Evolutionary conservation across 1,284 basidiomycete species (phyloP), one percentile per base, ranked within the genome.

Genomic region (Heterobasidion occidentale): DNA sequence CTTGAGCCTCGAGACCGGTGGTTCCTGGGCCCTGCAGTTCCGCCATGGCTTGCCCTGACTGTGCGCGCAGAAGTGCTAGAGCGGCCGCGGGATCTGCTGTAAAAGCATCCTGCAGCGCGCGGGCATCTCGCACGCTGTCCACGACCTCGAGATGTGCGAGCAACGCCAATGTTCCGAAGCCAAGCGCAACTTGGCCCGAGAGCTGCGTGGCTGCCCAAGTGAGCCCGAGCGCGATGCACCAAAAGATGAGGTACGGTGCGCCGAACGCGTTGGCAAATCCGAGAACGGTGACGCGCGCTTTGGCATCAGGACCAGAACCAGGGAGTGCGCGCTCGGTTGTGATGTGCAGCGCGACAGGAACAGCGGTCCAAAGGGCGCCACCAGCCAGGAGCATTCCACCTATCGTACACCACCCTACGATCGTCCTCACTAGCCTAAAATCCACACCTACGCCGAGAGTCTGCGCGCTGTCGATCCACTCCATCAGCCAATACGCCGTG

Each of bases 221-320:
- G 27, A 89, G 56, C 12, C 78, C 74, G 52, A 95, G 81, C 46
- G 78, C 71, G 34, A 90, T 76, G 17, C 80, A 76, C 76, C 88
- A 84, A 65, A 97, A 90, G 49, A 98, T 73, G 54, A 95, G 71
- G 69, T 94, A 97, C 0, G 88, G 84, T 17, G 93, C 85, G 3
- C 94, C 97, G 63, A 88, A 92, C 0, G 90, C 84, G 69, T 99
- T 98, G 0, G 90, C 90, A 65, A 90, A 97, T 0, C 96, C 94
- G 1, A 94, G 72, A 0, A 98, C 80, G 17, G 79, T 80, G 52
- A 94, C 80, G 63, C 81, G 73, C 11, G 67, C 68, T 56, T 72
- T 77, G 53, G 58, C 64, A 56, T 62, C 62, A 56, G 58, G 55
- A 0, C 49, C 56, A 17, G 58, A 52, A 48, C 58, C 51, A 9